These are phyloP conservation scores for Sporisorium scitamineum DNA, from an alignment of 1,284 basidiomycete genomes.

Conservation along the genomic window DNA sequence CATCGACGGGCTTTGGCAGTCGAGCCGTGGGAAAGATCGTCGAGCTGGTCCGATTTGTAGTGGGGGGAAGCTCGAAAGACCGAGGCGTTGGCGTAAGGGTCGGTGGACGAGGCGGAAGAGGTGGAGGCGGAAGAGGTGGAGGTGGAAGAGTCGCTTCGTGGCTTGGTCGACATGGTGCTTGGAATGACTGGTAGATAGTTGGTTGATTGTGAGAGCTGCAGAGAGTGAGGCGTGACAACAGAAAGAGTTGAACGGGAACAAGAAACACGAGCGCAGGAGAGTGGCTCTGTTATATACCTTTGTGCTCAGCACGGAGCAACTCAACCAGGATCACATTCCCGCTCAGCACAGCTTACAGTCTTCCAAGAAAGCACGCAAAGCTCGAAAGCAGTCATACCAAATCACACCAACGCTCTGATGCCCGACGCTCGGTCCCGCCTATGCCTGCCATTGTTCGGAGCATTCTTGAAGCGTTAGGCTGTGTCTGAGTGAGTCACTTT, in stretches of 20 bases:
- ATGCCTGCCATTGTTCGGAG: background rate
- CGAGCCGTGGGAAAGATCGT: constrained; percentile 46
- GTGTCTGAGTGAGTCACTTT: constrained; percentile 12
- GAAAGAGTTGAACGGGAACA: background rate
- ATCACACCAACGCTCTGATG: background rate
- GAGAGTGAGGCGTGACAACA: background rate
- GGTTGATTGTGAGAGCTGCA: background rate
- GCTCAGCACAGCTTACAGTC: background rate
- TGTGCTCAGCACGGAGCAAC: background rate
- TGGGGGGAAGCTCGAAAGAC: constrained; percentile 32
- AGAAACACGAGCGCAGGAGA: background rate
- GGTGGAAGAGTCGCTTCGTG: constrained; percentile 26
- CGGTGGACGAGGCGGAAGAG: constrained; percentile 25
- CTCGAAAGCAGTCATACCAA: background rate
- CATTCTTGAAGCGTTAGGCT: background rate
- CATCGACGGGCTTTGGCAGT: constrained; percentile 41
- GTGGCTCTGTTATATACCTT: background rate
- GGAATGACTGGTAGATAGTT: background rate
- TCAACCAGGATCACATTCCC: no score
- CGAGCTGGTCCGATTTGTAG: constrained; percentile 42
- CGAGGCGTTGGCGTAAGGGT: constrained; percentile 42
- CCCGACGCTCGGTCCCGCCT: background rate
- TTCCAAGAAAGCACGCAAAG: background rate
- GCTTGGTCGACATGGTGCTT: constrained; percentile 38
- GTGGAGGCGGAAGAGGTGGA: constrained; percentile 35